These are phyloP conservation scores for Phytophthora citricola DNA, from an alignment of 352 stramenopile species.

Conservation along the genomic window DNA sequence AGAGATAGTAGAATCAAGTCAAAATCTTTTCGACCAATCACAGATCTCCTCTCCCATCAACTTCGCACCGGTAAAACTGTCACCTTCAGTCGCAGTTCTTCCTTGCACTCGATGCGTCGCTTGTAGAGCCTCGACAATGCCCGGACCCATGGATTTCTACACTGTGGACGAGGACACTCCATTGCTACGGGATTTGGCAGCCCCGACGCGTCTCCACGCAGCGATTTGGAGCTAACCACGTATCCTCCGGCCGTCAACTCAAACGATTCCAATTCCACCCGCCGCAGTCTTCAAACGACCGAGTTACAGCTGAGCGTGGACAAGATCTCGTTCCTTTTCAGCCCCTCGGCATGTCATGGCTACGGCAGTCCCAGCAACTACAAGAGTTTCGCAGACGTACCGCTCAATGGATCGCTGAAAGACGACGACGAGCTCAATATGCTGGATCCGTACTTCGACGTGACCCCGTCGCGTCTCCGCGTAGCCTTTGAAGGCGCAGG, in stretches of 20 bases:
- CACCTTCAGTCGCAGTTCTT: slow-evolving; percentile 12
- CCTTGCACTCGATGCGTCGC: slow-evolving; percentile 10
- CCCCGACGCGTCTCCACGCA: slow-evolving; percentile 25
- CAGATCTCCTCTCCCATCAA: background rate
- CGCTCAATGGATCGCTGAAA: slow-evolving; percentile 42
- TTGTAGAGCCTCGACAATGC: slow-evolving; percentile 8
- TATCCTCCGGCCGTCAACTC: slow-evolving; percentile 15
- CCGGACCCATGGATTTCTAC: slow-evolving; percentile 37
- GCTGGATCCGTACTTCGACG: slow-evolving; percentile 88
- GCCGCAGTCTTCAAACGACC: slow-evolving; percentile 45
- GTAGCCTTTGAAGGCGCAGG: slow-evolving; percentile 74
- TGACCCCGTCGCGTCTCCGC: slow-evolving; percentile 74
- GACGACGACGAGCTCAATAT: slow-evolving; percentile 81
- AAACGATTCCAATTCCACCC: slow-evolving; percentile 13
- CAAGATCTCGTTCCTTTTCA: slow-evolving; percentile 86
- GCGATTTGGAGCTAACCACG: slow-evolving; percentile 24
- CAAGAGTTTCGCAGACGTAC: slow-evolving; percentile 56
- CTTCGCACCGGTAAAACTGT: background rate
- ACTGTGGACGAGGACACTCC: slow-evolving; percentile 43
- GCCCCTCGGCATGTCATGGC: slow-evolving; percentile 48
- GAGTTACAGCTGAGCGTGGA: slow-evolving; percentile 80
- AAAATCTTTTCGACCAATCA: slow-evolving; percentile 29
- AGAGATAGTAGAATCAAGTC: slow-evolving; percentile 15
- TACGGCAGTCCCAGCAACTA: slow-evolving; percentile 38
- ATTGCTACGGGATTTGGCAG: slow-evolving; percentile 24